Percentiles rank a stretch among this genome's conserved stretches.
These are phyloP conservation scores for Diaporthe capsici DNA, from an alignment of 2,329 filamentous ascomycete genomes.

Conservation along the genomic window DNA sequence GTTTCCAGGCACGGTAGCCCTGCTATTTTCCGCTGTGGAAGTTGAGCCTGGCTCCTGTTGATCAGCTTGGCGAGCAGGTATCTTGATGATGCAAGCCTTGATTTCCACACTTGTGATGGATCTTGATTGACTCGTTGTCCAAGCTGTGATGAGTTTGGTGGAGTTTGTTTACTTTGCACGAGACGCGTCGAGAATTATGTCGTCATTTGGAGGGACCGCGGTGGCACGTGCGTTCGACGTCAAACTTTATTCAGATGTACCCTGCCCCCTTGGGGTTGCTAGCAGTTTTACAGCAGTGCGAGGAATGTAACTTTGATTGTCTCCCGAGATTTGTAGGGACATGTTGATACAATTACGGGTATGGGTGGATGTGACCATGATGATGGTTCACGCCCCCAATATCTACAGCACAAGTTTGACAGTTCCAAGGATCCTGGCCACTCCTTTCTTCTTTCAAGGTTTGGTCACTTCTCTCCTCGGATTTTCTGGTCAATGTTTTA, in stretches of 20 bases:
- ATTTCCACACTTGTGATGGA: neutral
- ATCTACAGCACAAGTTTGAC: neutral
- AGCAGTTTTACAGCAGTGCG: neutral
- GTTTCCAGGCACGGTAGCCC: neutral
- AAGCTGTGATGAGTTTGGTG: neutral
- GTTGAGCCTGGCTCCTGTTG: neutral
- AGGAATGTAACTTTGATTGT: neutral
- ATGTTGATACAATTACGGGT: too few species aligned
- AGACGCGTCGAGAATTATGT: constrained; percentile 4
- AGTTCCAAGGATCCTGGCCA: neutral
- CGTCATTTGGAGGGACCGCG: constrained; percentile 7
- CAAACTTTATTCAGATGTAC: neutral
- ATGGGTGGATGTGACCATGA: neutral
- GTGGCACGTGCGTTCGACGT: constrained; percentile 24
- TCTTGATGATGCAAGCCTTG: neutral
- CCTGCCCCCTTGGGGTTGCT: neutral
- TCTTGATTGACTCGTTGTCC: neutral
- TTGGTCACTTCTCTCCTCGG: too few species aligned
- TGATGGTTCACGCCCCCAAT: neutral
- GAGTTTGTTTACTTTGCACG: constrained; percentile 10
- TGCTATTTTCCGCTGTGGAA: neutral
- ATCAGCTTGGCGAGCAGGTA: neutral
- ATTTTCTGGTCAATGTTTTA: too few species aligned
- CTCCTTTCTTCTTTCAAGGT: neutral
- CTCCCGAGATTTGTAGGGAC: neutral